Base-by-base conservation (phyloP, 352 stramenopile species). In the Phytophthora pisi region DNA sequence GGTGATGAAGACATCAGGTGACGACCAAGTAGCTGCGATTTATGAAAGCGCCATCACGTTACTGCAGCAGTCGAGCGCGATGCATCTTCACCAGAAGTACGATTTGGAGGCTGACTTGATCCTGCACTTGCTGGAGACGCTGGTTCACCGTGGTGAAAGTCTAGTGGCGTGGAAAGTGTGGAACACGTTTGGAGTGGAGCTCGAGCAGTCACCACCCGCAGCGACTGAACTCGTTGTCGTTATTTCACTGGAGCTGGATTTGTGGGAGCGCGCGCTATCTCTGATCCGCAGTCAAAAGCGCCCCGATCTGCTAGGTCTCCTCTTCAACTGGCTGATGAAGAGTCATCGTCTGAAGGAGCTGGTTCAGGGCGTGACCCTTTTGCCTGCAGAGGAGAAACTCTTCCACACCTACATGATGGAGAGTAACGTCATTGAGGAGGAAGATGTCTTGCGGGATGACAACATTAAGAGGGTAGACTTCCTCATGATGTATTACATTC, bases 121-220 rank as follows among this genome's bases (percentile, higher is more conserved):
- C 47, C 56, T 92, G 57, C 82, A 91, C 64, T 75, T 95, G 61
- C 71, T 92, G 4, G 84, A 95, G 62, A 93, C 86, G 11, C 69
- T 95, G 49, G 83, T 93, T 20, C 84, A 95, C 51, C 78, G 84
- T 7, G 82, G 83, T 34, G 83, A 92, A 57, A 90, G 81, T 63
- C 66, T 89, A 24, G 78, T 93, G 23, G 87, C 84, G 23, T 95
- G 87, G 87, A 92, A 95, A 67, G 81, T 95, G n/a, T 93, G 84
- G 87, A 92, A 84, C 34, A 86, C 82, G 5, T 95, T 93, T 57
- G 83, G 83, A 5, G 72, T 93, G 15, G 77, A 91, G 31, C 61
- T 93, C 16, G 59, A 68, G 10, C 52, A 79, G n/a, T 73, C 79
- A 50, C 75, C 81, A 8, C 46, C 75, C 16, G 76, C 81, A 10